Evolutionary conservation across 495 filamentous ascomycete species (phyloP).

Genomic region (Xanthoparmelia taractica): DNA sequence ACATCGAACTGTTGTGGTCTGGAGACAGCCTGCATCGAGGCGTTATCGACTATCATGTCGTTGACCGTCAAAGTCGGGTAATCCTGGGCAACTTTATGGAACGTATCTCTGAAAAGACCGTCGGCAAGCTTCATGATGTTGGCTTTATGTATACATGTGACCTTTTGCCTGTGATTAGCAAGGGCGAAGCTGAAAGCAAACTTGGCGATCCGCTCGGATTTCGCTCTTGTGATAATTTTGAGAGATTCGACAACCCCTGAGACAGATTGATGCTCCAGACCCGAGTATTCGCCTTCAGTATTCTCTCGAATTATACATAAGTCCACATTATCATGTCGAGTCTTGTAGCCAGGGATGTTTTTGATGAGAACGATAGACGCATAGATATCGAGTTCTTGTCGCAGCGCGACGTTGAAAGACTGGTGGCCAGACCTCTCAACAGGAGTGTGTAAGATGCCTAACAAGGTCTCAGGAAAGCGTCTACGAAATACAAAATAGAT

Average conservation of each 20-base stretch:
- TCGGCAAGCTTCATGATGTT: slow-evolving; percentile 99
- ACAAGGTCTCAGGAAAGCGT: slow-evolving; percentile 15
- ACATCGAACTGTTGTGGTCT: slow-evolving; percentile 97
- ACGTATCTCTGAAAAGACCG: slow-evolving; percentile 94
- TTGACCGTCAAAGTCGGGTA: slow-evolving; percentile 89
- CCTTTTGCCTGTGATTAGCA: slow-evolving; percentile 96
- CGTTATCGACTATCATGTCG: slow-evolving; percentile 99
- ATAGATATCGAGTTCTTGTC: slow-evolving; percentile 99
- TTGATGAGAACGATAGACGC: slow-evolving; percentile 96
- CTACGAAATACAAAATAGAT: neutral
- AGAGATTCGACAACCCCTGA: slow-evolving; percentile 95
- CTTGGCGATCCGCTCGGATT: slow-evolving; percentile 97
- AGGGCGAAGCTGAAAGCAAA: slow-evolving; percentile 97
- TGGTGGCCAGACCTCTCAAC: slow-evolving; percentile 95
- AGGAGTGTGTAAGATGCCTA: slow-evolving; percentile 88
- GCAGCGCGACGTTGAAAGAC: slow-evolving; percentile 98
- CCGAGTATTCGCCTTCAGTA: slow-evolving; percentile 98
- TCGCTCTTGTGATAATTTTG: slow-evolving; percentile 98
- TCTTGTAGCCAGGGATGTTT: slow-evolving; percentile 97
- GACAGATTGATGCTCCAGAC: slow-evolving; percentile 96
- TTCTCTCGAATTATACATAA: slow-evolving; percentile 99
- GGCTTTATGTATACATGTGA: slow-evolving; percentile 98
- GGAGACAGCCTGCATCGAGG: slow-evolving; percentile 96
- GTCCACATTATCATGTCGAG: slow-evolving; percentile 92
- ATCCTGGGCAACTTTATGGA: slow-evolving; percentile 84